A percentile compares a stretch with the other conserved stretches of the same genome.
These are phyloP conservation scores for Aspergillus niger DNA, from an alignment of 2,329 filamentous ascomycete genomes.

Conservation along the genomic window DNA sequence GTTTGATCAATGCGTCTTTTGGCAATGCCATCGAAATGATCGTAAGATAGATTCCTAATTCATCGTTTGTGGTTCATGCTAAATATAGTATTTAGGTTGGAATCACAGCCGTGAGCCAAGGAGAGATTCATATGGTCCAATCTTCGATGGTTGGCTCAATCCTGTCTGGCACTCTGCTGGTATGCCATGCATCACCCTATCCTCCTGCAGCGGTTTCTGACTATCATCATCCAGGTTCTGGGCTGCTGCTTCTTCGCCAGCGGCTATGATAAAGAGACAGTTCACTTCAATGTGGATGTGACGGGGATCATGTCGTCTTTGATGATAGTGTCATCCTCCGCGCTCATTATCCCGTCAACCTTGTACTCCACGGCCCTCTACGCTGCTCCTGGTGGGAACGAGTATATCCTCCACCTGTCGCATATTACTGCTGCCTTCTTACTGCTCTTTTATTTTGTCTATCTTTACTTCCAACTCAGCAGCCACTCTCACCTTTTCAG, in stretches of 20 bases:
- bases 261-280: slow-evolving; percentile 69
- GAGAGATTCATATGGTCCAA: slow-evolving; percentile 77
- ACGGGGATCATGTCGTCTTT: slow-evolving; percentile 79
- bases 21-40: slow-evolving; percentile 64
- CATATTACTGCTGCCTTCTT: slow-evolving; percentile 58
- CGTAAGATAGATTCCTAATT: not conserved
- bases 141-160: slow-evolving; percentile 85
- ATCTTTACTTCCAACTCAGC: slow-evolving; percentile 57
- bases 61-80: not conserved
- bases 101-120: slow-evolving; percentile 71
- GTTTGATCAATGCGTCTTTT: slow-evolving; percentile 48
- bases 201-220: not conserved
- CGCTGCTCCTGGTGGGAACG: slow-evolving; percentile 9
- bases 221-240: slow-evolving; percentile 54
- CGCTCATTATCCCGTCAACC: slow-evolving; percentile 69
- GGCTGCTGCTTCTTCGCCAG: slow-evolving; percentile 85
- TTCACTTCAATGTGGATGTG: slow-evolving; percentile 83
- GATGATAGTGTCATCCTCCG: slow-evolving; percentile 72
- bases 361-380: slow-evolving; percentile 20
- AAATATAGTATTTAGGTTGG: slow-evolving; percentile 15
- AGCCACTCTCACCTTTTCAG: slow-evolving; percentile 23
- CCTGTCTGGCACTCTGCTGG: slow-evolving; percentile 77
- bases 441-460: slow-evolving; percentile 56
- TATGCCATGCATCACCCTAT: not conserved
- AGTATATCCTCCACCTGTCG: slow-evolving; percentile 40